phyloP scores from a whole-genome alignment of 495 filamentous ascomycete species.

The Penicillium ucsense region DNA sequence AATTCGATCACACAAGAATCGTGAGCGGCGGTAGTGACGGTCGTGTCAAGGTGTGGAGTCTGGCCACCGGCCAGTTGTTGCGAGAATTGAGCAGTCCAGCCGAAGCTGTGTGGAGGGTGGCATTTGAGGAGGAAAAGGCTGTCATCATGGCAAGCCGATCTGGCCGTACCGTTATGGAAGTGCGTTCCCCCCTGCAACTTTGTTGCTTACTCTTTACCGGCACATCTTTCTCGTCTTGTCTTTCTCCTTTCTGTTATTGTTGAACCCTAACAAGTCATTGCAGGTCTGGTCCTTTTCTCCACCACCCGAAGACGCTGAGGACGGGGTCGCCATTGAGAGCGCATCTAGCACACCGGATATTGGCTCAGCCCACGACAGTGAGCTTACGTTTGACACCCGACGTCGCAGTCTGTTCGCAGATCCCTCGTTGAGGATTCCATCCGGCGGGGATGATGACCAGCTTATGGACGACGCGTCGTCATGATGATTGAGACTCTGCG shows the following conservation, averaged over 20 bases:
- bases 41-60: conserved; percentile 93
- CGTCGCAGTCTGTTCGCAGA: conserved; percentile 23
- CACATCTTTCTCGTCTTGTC: neutral
- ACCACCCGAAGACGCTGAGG: conserved; percentile 49
- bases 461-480: conserved; percentile 33
- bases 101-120: conserved; percentile 94
- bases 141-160: conserved; percentile 86
- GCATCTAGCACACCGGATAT: conserved; percentile 30
- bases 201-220: neutral
- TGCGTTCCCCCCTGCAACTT: conserved; percentile 21
- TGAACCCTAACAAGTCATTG: neutral
- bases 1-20: conserved; percentile 90
- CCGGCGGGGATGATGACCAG: conserved; percentile 25
- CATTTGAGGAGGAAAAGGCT: conserved; percentile 96
- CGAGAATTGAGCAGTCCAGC: conserved; percentile 83
- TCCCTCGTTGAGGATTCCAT: conserved; percentile 22
- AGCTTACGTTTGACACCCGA: conserved; percentile 5
- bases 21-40: conserved; percentile 95
- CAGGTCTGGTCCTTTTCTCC: conserved; percentile 91
- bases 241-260: conserved; percentile 1
- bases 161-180: conserved; percentile 92
- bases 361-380: conserved; percentile 12
- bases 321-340: conserved; percentile 24
- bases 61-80: conserved; percentile 81
- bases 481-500: conserved; percentile 3